Evolutionary conservation across 2,329 filamentous ascomycete species (phyloP), one percentile per base, ranked within the genome.

Genomic region (Claviceps arundinis): DNA sequence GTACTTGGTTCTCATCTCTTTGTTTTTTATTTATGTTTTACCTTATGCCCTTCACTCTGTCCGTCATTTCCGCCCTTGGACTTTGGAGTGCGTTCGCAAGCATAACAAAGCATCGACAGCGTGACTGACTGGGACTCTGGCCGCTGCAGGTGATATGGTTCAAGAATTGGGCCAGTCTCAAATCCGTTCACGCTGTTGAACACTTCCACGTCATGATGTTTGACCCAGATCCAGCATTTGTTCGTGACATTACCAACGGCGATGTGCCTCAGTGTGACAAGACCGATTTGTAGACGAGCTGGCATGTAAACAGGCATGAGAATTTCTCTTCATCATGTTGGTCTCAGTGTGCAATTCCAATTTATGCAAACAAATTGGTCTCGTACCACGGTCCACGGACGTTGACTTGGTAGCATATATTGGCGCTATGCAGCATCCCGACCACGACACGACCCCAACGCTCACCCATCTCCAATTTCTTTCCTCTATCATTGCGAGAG

Each of bases 141-240:
- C n/a, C 24, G 19, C 19, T 45, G 11, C 41, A 71, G 65, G 62
- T 71, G 22, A 57, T 66, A 51, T 66, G 64, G 64, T 79, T 86
- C 51, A 70, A 87, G 72, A 97, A 97, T 62, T 95, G 89, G 89
- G 78, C 74, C 51, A 80, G 77, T 16, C 70, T 96, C 58, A 95
- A 95, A 71, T 93, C 85, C 24, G 80, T 97, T 30, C 81, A 89
- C 60, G 81, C 86, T 1, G 80, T 97, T 11, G 90, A 96, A 72
- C 91, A 97, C 65, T 93, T 97, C 63, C 91, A 97, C 67, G 84
- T 96, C 62, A 89, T 96, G 89, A 72, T 96, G 51, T 86, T 84
- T 65, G 75, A 87, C 59, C 84, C 89, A 1, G 82, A 91, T 59
- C 72, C 74, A 41, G 74, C 72, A 3, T 88, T 94, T 58, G 68